Base-by-base conservation (phyloP, 768 basidiomycete genomes). In the Amanita exitialis region DNA sequence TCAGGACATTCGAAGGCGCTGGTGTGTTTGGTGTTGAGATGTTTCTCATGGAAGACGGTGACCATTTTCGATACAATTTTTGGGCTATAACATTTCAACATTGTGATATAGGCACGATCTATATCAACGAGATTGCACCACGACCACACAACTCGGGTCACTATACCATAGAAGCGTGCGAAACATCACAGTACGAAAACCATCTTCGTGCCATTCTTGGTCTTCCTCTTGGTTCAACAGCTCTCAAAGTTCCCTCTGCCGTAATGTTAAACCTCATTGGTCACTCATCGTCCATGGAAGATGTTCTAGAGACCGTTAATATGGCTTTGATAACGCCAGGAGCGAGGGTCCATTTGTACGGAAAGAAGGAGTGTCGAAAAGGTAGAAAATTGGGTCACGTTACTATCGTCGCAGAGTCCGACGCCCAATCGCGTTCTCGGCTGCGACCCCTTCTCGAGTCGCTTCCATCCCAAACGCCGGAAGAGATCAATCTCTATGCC, bases 351-450 rank as follows among this genome's bases (percentile, higher is more conserved):
- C 96, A 99, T 60, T 75, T 97, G 5, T 99, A 98, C 62, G 96
- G 95, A n/a, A 99, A 99, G 67, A 69, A 79, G 8, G 89, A 88
- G 55, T 89, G 81, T 60, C 76, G 94, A 30, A 86, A 83, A 57
- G 94, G 93, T 9, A 74, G 96, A 49, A 99, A 99, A 68, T 96
- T 98, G 93, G 96, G 96, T 0, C 96, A 98, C 64, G 82, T 96
- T 61, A 98, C 94, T 16, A 58, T 98, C 53, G 85, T 91, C 12
- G 94, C 86, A 1, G 67, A 78, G 35, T 86, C 82, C 1, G 93
- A 97, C 56, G 84, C 89, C 1, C 75, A 85, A 51, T 71, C 92
- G 1, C 75, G 78, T 44, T 58, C 61, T 1, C 77, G 84, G 18
- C 77, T 98, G n/a, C 76, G 86, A 1, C 77, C 80, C 2, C 78